Evolutionary conservation across 1,139 yeast species (phyloP), one percentile per base, ranked within the genome.

Genomic region (Meyerozyma sp.): DNA sequence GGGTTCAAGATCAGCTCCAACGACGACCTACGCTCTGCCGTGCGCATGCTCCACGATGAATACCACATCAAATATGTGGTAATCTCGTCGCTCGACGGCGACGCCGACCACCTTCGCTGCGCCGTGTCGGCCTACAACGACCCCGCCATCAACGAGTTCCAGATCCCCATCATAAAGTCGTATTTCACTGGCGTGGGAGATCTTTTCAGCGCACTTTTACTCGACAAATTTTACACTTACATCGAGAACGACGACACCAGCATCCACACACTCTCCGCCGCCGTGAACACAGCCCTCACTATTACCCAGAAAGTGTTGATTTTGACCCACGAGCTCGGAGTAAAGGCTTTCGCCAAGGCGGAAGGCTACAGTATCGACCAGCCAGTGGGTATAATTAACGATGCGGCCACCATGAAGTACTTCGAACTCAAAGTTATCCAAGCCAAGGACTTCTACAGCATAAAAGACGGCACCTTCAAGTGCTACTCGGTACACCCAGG

Each of bases 171-270:
- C 37, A 76, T 88, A 43, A 73, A 82, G 40, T 83, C 91, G 2
- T 83, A 84, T 50, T 91, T 91, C 61, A 85, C 94, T 1, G 98
- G 98, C 0, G 90, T 93, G 5, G 98, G 98, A 2, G 98, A 93
- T 56, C 66, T 93, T 37, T 89, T 93, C 59, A 79, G 95, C 0
- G 95, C 96, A 0, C 60, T 91, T 39, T 61, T 90, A 34, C 61
- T 86, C 2, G 93, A 88, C 62, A 71, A 82, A 45, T 64, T 78
- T 41, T 66, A 68, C 53, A 62, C 10, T 4, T 14, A 26, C 28
- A 5, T 30, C 20, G 21, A n/a, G 10, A 18, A 8, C 7, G 13
- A 13, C 10, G 9, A 16, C 4, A 23, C 25, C 26, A 20, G 10
- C 13, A 11, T 34, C 13, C 14, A 37, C n/a, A 13, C 40, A 2